Conservation (phyloP, 192 early-diverging fungal species). For the Backusella parvicylindrica region DNA sequence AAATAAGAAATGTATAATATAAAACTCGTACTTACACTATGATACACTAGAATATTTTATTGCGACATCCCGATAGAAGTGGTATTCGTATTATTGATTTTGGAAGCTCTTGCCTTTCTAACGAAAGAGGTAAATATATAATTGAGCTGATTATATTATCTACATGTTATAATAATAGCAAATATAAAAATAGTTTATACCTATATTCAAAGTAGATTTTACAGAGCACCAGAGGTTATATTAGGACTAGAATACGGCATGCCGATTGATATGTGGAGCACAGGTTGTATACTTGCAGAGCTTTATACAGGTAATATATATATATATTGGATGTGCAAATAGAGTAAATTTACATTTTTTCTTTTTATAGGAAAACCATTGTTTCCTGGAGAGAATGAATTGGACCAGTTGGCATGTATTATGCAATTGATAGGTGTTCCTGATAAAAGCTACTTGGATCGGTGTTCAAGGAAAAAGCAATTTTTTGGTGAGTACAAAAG, state of each 20-base stretch:
- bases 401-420: constrained; percentile 91
- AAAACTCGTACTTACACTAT: neutral
- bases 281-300: constrained; percentile 94
- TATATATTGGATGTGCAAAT: neutral
- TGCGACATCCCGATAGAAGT: constrained; percentile 64
- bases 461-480: constrained; percentile 70
- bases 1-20: constrained; percentile 37
- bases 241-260: constrained; percentile 76
- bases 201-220: constrained; percentile 96
- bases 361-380: constrained; percentile 62
- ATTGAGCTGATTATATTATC: neutral
- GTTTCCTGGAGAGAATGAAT: constrained; percentile 96
- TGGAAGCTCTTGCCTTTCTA: constrained; percentile 88
- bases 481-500: constrained; percentile 74
- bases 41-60: constrained; percentile 66
- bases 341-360: neutral
- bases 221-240: constrained; percentile 95
- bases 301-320: constrained; percentile 59
- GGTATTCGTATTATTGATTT: constrained; percentile 97
- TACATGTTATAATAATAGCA: neutral
- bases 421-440: constrained; percentile 91
- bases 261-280: constrained; percentile 95
- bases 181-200: constrained; percentile 79
- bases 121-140: constrained; percentile 51
- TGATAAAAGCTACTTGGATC: constrained; percentile 64